phyloP scores from a whole-genome alignment of 78 protist species.

The Blattamonas nauphoetae region DNA sequence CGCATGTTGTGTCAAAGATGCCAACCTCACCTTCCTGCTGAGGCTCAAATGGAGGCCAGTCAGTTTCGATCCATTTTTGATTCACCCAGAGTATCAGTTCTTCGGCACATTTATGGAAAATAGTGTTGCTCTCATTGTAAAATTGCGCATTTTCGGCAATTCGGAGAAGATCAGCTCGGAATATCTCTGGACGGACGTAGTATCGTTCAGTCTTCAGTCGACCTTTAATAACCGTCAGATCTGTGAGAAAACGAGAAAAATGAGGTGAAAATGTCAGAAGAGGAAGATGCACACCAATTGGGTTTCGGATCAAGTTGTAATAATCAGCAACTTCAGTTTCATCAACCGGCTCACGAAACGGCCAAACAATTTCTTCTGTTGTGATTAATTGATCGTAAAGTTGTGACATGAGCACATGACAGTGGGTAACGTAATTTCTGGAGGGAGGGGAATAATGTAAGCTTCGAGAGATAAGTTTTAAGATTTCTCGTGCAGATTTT shows the following conservation, averaged over 20 bases:
- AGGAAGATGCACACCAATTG: not conserved
- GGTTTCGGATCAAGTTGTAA: not conserved
- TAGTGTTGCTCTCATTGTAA: too few relatives aligned
- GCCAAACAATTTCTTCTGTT: not conserved
- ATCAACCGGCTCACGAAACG: not conserved
- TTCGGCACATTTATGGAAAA: too few relatives aligned
- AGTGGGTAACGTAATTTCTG: not conserved
- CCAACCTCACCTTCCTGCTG: too few relatives aligned
- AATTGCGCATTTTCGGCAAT: not conserved
- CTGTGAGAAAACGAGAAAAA: not conserved
- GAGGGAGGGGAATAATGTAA: not conserved
- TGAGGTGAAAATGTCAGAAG: not conserved
- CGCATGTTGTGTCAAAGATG: too few relatives aligned
- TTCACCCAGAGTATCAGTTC: too few relatives aligned
- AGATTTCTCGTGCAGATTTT: too few relatives aligned
- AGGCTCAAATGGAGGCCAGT: too few relatives aligned
- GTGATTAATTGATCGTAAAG: not conserved
- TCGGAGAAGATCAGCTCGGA: conserved; percentile 12
- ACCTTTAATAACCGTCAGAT: not conserved
- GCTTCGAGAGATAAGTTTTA: too few relatives aligned
- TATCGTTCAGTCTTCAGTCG: not conserved
- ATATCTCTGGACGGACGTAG: not conserved
- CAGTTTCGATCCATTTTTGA: too few relatives aligned
- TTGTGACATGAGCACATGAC: not conserved
- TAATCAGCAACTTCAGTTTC: not conserved